phyloP scores from a whole-genome alignment of 2,329 filamentous ascomycete genomes.

The Neurospora sp. region DNA sequence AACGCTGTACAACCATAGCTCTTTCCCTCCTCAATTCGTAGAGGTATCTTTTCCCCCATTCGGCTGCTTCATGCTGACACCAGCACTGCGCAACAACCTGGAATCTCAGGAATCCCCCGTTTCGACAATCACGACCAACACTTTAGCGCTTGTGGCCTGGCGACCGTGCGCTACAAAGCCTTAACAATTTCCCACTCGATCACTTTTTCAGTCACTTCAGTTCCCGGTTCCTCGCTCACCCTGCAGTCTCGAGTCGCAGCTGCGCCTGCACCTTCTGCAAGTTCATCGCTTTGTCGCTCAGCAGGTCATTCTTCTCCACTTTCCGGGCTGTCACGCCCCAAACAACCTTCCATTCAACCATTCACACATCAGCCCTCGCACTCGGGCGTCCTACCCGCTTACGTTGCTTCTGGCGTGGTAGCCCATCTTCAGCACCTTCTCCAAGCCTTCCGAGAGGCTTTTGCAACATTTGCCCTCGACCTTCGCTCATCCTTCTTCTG shows the following conservation, averaged over 20 bases:
- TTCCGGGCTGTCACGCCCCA: neutral
- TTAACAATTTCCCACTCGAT: neutral
- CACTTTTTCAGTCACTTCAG: neutral
- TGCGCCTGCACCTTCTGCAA: neutral
- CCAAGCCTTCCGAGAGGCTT: neutral
- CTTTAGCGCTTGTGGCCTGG: neutral
- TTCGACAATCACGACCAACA: neutral
- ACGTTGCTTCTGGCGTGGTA: neutral
- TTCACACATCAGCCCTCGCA: neutral
- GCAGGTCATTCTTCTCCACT: neutral
- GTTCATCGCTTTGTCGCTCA: neutral
- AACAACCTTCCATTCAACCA: neutral
- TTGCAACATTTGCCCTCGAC: neutral
- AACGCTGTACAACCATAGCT: neutral
- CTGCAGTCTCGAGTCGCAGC: neutral
- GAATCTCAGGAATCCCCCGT: neutral
- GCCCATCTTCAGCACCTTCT: neutral
- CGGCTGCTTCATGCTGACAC: neutral
- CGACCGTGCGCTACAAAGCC: neutral
- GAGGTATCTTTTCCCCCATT: neutral
- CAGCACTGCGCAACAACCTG: neutral
- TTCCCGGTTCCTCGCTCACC: neutral
- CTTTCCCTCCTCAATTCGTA: neutral
- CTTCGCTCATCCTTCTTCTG: neutral
- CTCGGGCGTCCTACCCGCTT: neutral